phyloP scores from a whole-genome alignment of 176 grass and related monocot species.

The Musa schizocarpa region DNA sequence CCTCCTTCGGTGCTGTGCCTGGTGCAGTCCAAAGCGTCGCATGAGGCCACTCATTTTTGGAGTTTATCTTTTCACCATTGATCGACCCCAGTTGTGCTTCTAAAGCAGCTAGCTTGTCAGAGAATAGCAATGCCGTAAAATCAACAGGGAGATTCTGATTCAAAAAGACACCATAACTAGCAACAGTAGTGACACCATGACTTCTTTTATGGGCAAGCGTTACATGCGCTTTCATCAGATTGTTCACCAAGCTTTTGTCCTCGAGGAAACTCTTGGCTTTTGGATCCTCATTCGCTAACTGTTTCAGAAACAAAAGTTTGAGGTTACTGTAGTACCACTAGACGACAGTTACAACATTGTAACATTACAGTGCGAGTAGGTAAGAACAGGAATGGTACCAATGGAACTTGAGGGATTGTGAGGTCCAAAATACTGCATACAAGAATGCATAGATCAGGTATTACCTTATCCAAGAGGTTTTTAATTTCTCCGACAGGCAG shows the following conservation, averaged over 20 bases:
- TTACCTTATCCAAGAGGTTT: conserved; percentile 55
- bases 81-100: conserved; percentile 49
- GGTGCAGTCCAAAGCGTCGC: conserved; percentile 70
- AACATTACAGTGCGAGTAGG: not conserved
- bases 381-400: not conserved
- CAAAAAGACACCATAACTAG: conserved; percentile 59
- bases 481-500: conserved; percentile 46
- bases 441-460: not conserved
- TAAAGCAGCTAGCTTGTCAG: conserved; percentile 59
- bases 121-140: conserved; percentile 50
- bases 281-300: conserved; percentile 45
- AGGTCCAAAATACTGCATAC: not conserved
- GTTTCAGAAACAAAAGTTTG: conserved; percentile 12
- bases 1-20: conserved; percentile 55
- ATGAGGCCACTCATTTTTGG: conserved; percentile 86
- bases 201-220: conserved; percentile 89
- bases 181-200: conserved; percentile 72
- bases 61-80: conserved; percentile 52
- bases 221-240: conserved; percentile 61
- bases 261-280: conserved; percentile 37
- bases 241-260: conserved; percentile 40
- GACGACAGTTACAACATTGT: not conserved
- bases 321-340: not conserved
- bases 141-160: conserved; percentile 58
- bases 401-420: not conserved